Conservation (phyloP, 2,329 filamentous ascomycete genomes). For the Dactylellina cionopaga region DNA sequence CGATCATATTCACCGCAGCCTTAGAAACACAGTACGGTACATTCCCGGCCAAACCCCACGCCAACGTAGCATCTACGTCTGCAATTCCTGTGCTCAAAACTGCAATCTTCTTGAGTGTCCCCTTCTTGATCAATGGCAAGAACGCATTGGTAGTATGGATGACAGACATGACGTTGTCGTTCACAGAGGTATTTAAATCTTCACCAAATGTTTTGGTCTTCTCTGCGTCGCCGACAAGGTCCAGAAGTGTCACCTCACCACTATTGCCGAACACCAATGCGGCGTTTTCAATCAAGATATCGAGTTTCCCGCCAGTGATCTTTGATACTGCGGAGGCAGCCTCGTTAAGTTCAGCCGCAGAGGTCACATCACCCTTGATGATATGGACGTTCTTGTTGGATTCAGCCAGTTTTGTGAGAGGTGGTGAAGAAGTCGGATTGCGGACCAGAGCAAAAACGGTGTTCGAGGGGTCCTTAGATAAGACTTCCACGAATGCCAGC, state of each 20-base stretch:
- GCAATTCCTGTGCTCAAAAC: slow-evolving; percentile 61
- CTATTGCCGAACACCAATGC: slow-evolving; percentile 8
- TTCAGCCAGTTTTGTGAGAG: slow-evolving; percentile 57
- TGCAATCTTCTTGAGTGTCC: slow-evolving; percentile 62
- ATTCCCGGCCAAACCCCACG: slow-evolving; percentile 54
- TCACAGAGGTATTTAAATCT: slow-evolving; percentile 11
- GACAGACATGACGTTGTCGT: slow-evolving; percentile 57
- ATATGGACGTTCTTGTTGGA: slow-evolving; percentile 60
- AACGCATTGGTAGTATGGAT: slow-evolving; percentile 61
- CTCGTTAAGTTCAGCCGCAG: slow-evolving; percentile 59
- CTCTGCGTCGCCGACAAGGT: slow-evolving; percentile 15
- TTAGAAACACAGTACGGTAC: slow-evolving; percentile 61
- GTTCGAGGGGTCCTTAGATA: slow-evolving; percentile 56
- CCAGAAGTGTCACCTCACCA: not conserved
- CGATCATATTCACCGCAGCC: slow-evolving; percentile 61
- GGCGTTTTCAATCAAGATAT: slow-evolving; percentile 63
- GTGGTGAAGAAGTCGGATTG: slow-evolving; percentile 56
- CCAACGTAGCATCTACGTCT: slow-evolving; percentile 58
- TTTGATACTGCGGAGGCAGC: slow-evolving; percentile 58
- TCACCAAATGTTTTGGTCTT: slow-evolving; percentile 4
- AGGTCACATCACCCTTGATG: slow-evolving; percentile 60
- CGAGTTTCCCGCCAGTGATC: slow-evolving; percentile 61
- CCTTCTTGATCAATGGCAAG: slow-evolving; percentile 61
- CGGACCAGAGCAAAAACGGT: slow-evolving; percentile 62
- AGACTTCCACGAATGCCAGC: not conserved